A percentile compares a stretch with the other conserved stretches of the same genome.
These are phyloP conservation scores for Tetrapisispora taiwanensis DNA, from an alignment of 805 yeast species.

Conservation along the genomic window DNA sequence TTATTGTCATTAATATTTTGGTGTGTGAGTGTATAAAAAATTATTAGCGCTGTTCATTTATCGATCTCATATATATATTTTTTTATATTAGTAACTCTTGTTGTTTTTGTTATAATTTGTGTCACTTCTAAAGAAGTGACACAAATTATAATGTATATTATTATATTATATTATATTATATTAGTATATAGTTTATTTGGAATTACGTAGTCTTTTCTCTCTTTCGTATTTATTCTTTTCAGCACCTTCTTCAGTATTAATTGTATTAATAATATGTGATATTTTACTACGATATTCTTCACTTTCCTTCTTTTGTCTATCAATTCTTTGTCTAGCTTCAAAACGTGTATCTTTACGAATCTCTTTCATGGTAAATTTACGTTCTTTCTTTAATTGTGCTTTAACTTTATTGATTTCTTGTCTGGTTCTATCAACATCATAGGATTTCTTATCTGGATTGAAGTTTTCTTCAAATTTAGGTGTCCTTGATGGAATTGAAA, in stretches of 20 bases:
- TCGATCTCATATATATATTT: too few species aligned
- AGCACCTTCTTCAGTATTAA: slow-evolving; percentile 89
- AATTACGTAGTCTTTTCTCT: slow-evolving; percentile 60
- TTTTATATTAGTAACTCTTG: too few species aligned
- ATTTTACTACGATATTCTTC: slow-evolving; percentile 80
- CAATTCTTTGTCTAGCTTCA: slow-evolving; percentile 74
- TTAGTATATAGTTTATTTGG: slow-evolving; percentile 26
- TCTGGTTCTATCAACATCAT: slow-evolving; percentile 72
- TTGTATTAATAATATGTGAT: slow-evolving; percentile 75
- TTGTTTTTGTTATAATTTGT: too few species aligned
- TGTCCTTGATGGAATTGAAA: slow-evolving; percentile 73
- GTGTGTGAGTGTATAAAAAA: too few species aligned
- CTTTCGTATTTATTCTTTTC: slow-evolving; percentile 88
- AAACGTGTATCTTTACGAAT: slow-evolving; percentile 82
- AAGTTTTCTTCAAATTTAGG: slow-evolving; percentile 94
- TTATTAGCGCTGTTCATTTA: too few species aligned
- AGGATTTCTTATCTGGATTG: slow-evolving; percentile 89
- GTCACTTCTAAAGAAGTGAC: too few species aligned
- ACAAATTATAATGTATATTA: too few species aligned
- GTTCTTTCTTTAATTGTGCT: slow-evolving; percentile 82
- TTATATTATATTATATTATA: too few species aligned
- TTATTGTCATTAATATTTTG: too few species aligned
- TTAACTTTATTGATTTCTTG: slow-evolving; percentile 76
- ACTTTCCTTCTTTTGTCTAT: slow-evolving; percentile 64
- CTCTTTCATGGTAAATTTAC: slow-evolving; percentile 79